Base-by-base conservation (phyloP, 2,329 filamentous ascomycete species). In the Hirsutella rhossiliensis region DNA sequence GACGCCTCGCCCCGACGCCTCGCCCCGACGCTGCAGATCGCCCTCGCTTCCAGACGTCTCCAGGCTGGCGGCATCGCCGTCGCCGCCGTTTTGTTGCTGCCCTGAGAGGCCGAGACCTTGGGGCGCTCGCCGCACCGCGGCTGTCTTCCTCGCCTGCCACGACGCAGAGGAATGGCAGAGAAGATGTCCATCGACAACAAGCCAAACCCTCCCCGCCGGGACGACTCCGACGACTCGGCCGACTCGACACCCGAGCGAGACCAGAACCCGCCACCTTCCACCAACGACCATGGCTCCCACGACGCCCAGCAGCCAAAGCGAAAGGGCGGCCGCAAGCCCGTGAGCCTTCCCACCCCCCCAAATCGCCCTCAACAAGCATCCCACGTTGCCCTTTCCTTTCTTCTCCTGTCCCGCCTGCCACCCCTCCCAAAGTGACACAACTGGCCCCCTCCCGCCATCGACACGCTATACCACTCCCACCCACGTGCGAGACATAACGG, bases 281-380 rank as follows among this genome's bases (percentile, higher is more conserved):
- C 54, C 50, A 54, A 43, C 51, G 60, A 56, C 50, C 55, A 55
- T 46, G 58, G 56, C 49, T 59, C 64, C 27, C 73, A 73, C 52
- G 75, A 79, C 56, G 64, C 62, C 53, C 75, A 76, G 59, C 77
- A 79, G 50, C 88, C 89, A 61, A 98, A 98, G 74, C 81, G 92
- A 60, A 98, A 98, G 72, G 92, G 92, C 59, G 92, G 92, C 49
- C 82, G 92, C 60, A 98, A 97, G 72, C 92, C 92, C 60, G 92
- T 97, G 80, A 64, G 75, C 95, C 40, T 28, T 30, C 20, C 30
- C 23, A 30, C 39, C 13, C 15, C 7, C n/a, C 34, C 23, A 27
- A 27, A 18, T 17, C 18, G 34, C 17, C 17, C 32, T 11, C n/a
- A n/a, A n/a, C n/a, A n/a, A n/a, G n/a, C n/a, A n/a, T n/a, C n/a